Evolutionary conservation across 192 early-diverging fungal genomes (phyloP).

Genomic region (Linnemannia exigua): DNA sequence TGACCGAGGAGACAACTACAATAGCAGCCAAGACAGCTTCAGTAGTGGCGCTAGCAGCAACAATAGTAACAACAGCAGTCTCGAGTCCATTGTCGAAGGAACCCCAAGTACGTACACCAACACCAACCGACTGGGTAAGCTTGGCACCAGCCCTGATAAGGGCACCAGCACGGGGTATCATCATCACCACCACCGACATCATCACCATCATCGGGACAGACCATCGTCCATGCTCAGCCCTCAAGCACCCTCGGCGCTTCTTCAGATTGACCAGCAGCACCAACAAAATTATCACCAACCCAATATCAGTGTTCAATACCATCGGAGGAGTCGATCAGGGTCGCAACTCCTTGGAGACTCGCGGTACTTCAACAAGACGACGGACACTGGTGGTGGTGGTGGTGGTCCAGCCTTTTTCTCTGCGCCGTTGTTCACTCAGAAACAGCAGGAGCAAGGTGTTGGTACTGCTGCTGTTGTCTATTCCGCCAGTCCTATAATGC

Average conservation of each 20-base stretch:
- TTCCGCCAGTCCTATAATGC: background rate
- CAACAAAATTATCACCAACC: constrained; percentile 6
- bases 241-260: background rate
- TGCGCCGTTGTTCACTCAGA: background rate
- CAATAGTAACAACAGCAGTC: background rate
- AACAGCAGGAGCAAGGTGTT: background rate
- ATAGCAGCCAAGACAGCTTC: background rate
- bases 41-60: background rate
- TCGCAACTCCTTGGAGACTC: background rate
- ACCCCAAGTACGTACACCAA: background rate
- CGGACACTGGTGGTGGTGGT: background rate
- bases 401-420: too few relatives aligned
- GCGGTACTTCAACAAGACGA: background rate
- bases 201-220: background rate
- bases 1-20: too few relatives aligned
- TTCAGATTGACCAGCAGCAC: constrained; percentile 21
- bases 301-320: constrained; percentile 23
- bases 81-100: background rate
- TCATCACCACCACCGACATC: background rate
- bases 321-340: background rate
- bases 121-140: background rate
- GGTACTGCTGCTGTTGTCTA: background rate
- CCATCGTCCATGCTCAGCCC: constrained; percentile 6
- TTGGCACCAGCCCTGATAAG: background rate
- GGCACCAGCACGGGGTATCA: background rate